Conservation (phyloP, 2,329 filamentous ascomycete species). For the Sarocladium kiliense region DNA sequence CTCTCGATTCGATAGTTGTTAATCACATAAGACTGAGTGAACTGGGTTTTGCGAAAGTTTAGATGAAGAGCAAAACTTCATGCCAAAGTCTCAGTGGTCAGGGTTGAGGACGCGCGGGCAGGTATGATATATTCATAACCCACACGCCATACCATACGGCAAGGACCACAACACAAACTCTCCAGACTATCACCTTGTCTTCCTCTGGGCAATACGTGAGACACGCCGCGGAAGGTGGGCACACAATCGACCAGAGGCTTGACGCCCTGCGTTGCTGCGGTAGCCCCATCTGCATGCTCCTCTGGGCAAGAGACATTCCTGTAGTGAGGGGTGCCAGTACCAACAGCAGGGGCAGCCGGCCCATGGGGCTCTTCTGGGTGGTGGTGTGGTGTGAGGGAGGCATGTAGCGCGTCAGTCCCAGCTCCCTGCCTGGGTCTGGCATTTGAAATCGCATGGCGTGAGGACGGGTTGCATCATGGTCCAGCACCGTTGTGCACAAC, state of each 20-base stretch:
- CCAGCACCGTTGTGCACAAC: not conserved
- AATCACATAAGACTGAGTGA: constrained; percentile 6
- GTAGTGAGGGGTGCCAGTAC: not conserved
- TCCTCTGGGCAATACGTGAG: not conserved
- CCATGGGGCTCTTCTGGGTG: not conserved
- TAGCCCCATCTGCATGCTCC: constrained; percentile 8
- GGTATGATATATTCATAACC: constrained; percentile 15
- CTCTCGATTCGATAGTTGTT: constrained; percentile 6
- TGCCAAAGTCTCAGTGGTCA: not conserved
- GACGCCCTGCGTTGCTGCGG: constrained; percentile 8
- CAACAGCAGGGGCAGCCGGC: constrained; percentile 1
- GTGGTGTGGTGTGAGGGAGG: constrained; percentile 5
- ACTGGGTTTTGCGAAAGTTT: not conserved
- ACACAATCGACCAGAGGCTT: not conserved
- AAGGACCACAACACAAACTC: not conserved
- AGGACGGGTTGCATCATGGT: constrained; percentile 9
- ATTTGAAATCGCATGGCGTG: constrained; percentile 4
- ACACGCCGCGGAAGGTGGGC: constrained; percentile 1
- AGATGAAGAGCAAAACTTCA: constrained; percentile 5
- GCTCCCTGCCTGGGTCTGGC: constrained; percentile 5
- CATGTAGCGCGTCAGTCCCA: not conserved
- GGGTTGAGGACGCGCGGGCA: not conserved
- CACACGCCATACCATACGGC: constrained; percentile 1
- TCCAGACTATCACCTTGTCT: not conserved
- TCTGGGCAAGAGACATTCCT: constrained; percentile 10